Percentiles rank a stretch among this genome's conserved stretches.
Conservation (phyloP, 1,139 yeast species). For the Chernovozyma aurita region DNA sequence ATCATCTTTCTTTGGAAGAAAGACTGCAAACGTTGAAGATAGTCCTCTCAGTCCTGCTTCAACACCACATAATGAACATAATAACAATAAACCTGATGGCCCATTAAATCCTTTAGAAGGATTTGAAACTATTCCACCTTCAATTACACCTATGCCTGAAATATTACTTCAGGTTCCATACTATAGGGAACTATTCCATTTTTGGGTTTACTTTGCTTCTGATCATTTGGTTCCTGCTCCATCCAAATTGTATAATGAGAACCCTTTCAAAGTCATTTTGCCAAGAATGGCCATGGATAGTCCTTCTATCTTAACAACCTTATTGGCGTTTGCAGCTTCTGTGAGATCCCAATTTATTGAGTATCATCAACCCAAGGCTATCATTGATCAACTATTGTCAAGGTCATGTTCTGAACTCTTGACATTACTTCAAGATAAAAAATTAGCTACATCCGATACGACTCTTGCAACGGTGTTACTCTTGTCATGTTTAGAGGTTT, state of each 20-base stretch:
- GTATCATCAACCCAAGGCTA: slow-evolving; percentile 35
- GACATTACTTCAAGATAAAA: slow-evolving; percentile 44
- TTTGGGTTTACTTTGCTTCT: slow-evolving; percentile 61
- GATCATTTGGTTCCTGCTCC: slow-evolving; percentile 69
- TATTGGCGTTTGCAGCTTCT: slow-evolving; percentile 65
- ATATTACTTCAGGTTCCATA: slow-evolving; percentile 53
- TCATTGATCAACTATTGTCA: slow-evolving; percentile 48
- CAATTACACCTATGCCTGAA: slow-evolving; percentile 54
- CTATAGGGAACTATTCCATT: slow-evolving; percentile 57
- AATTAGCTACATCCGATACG: slow-evolving; percentile 57
- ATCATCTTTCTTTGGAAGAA: slow-evolving; percentile 3
- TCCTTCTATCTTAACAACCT: slow-evolving; percentile 54
- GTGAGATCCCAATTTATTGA: slow-evolving; percentile 35
- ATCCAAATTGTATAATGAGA: slow-evolving; percentile 47
- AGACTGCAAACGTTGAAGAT: not conserved
- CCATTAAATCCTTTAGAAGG: slow-evolving; percentile 5
- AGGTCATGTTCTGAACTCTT: slow-evolving; percentile 58
- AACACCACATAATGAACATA: not conserved
- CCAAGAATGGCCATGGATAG: slow-evolving; percentile 68
- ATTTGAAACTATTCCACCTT: slow-evolving; percentile 38
- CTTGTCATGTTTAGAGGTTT: slow-evolving; percentile 61
- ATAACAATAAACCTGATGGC: not conserved
- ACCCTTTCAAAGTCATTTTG: slow-evolving; percentile 62
- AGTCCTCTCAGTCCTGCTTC: not conserved
- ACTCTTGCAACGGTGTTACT: slow-evolving; percentile 62